A percentile compares a stretch with the other conserved stretches of the same genome.
phyloP scores from a whole-genome alignment of 192 early-diverging fungal species.

The Rhizoclosmatium globosum region DNA sequence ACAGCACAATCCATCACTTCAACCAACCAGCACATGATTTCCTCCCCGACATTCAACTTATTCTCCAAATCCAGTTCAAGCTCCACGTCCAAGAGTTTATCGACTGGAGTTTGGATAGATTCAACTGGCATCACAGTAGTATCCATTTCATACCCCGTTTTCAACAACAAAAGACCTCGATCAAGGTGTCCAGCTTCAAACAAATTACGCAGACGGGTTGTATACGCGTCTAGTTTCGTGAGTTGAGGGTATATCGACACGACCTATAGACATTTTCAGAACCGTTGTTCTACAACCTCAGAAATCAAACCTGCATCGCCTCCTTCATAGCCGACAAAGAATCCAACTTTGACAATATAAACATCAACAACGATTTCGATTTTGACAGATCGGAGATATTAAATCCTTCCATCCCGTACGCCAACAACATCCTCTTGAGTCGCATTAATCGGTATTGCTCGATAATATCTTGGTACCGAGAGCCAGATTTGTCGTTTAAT shows the following conservation, averaged over 20 bases:
- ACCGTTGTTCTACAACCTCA: neutral
- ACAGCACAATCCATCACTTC: conserved; percentile 45
- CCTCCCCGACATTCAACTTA: conserved; percentile 41
- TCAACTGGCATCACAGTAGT: neutral
- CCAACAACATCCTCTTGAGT: conserved; percentile 66
- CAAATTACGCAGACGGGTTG: conserved; percentile 58
- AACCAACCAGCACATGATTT: conserved; percentile 45
- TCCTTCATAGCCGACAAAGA: conserved; percentile 64
- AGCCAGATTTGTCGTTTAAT: conserved; percentile 15
- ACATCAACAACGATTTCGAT: conserved; percentile 59
- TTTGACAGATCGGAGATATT: conserved; percentile 67
- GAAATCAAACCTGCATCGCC: conserved; percentile 47
- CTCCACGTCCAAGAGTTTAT: conserved; percentile 31
- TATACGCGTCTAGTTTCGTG: conserved; percentile 60
- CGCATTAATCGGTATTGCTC: conserved; percentile 73
- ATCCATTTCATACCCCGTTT: conserved; percentile 36
- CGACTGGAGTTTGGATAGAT: conserved; percentile 33
- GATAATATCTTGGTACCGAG: conserved; percentile 52
- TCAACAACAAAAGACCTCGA: conserved; percentile 35
- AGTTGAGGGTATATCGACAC: conserved; percentile 69
- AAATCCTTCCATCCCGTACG: conserved; percentile 62
- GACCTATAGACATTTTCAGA: conserved; percentile 46
- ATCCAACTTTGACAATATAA: conserved; percentile 59
- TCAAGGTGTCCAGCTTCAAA: conserved; percentile 51
- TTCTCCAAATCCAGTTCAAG: conserved; percentile 14